These are phyloP conservation scores for Calocybe indica DNA, from an alignment of 768 basidiomycete genomes.

Conservation along the genomic window DNA sequence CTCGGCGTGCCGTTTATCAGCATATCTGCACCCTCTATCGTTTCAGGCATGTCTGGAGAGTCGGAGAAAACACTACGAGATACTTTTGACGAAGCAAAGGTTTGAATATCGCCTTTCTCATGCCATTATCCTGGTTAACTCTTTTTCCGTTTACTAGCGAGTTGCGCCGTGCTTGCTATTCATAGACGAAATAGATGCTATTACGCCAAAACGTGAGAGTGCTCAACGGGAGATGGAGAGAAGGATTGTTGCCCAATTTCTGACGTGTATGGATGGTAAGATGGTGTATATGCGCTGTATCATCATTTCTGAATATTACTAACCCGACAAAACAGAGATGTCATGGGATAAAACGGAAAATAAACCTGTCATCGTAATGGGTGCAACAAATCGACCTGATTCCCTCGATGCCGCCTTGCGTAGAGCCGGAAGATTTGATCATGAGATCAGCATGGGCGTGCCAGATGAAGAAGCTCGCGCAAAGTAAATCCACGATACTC, in stretches of 20 bases:
- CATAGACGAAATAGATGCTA: constrained; percentile 97
- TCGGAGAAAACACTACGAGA: constrained; percentile 95
- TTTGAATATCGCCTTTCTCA: constrained; percentile 21
- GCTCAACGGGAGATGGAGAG: constrained; percentile 98
- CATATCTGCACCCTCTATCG: constrained; percentile 92
- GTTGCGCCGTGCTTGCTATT: constrained; percentile 91
- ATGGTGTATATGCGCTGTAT: not conserved
- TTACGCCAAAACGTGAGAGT: constrained; percentile 95
- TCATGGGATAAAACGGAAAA: constrained; percentile 94
- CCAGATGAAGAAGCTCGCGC: constrained; percentile 88
- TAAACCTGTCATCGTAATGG: constrained; percentile 90
- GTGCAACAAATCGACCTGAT: constrained; percentile 95
- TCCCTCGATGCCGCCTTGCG: constrained; percentile 91
- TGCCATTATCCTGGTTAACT: not conserved
- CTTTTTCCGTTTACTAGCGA: constrained; percentile 38
- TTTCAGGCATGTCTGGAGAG: constrained; percentile 98
- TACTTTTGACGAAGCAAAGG: constrained; percentile 96
- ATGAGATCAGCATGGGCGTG: constrained; percentile 97
- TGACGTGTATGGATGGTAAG: constrained; percentile 98
- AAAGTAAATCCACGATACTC: constrained; percentile 51
- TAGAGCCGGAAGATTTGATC: constrained; percentile 92
- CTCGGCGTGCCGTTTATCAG: constrained; percentile 89
- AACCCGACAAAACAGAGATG: constrained; percentile 51
- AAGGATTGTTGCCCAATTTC: constrained; percentile 93
- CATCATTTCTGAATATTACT: not conserved